Evolutionary conservation across 75 land plant species (phyloP).

Genomic region (Cupressus sempervirens): DNA sequence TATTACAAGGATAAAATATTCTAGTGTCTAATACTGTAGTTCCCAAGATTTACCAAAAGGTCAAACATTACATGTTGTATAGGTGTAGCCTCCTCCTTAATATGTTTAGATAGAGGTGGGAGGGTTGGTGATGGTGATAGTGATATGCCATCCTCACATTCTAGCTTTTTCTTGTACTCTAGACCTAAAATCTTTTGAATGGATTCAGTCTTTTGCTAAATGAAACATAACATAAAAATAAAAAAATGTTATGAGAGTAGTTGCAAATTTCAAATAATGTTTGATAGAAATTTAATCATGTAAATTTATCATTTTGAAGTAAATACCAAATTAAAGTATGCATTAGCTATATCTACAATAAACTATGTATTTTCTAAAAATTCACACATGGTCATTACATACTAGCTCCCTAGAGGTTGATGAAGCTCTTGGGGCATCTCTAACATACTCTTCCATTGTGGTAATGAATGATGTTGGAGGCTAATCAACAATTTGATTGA

Average conservation of each 20-base stretch:
- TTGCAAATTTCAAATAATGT: background rate
- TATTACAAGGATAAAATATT: too few species aligned
- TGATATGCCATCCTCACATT: constrained; percentile 28
- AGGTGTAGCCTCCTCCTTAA: too few species aligned
- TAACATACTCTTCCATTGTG: too few species aligned
- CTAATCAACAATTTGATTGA: too few species aligned
- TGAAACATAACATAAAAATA: background rate
- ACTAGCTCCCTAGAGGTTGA: constrained; percentile 61
- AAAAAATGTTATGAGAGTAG: background rate
- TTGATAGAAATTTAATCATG: background rate
- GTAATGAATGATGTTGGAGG: too few species aligned
- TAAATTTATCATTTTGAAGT: background rate
- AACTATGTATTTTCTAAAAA: too few species aligned
- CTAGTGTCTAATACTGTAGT: background rate
- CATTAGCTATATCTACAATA: background rate
- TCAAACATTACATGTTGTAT: constrained; percentile 27
- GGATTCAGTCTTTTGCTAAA: background rate
- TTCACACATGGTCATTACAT: too few species aligned
- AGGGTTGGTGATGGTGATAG: constrained; percentile 29
- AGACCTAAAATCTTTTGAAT: constrained; percentile 35
- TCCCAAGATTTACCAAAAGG: constrained; percentile 55
- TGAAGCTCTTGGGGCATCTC: too few species aligned
- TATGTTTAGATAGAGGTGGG: constrained; percentile 29
- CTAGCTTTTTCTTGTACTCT: constrained; percentile 54
- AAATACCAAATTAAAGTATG: background rate